Conservation (phyloP, 257 asterid species). For the Cinchona pubescens region DNA sequence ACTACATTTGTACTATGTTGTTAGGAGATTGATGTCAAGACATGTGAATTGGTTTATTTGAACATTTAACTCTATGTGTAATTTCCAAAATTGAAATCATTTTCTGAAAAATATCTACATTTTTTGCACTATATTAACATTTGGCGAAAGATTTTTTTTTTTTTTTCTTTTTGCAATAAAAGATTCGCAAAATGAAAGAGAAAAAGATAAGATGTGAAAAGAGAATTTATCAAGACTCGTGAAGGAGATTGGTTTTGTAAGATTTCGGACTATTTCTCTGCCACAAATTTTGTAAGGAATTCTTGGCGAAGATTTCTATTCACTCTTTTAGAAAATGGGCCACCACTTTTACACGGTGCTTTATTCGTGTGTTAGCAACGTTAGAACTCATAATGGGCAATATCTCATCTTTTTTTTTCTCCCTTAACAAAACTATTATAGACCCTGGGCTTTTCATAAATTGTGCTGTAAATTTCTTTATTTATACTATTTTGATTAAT, state of each 20-base stretch:
- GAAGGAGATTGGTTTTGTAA: constrained; percentile 38
- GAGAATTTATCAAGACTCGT: constrained; percentile 18
- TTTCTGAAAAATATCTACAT: background rate
- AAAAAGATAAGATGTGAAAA: constrained; percentile 38
- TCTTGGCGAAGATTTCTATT: constrained; percentile 25
- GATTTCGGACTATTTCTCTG: constrained; percentile 33
- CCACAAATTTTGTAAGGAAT: constrained; percentile 34
- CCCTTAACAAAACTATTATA: no score
- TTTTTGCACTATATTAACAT: background rate
- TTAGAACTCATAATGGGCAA: no score
- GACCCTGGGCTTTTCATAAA: no score
- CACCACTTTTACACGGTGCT: constrained; percentile 11
- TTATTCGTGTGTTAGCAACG: no score
- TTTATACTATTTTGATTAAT: no score
- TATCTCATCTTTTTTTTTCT: background rate
- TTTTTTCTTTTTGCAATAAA: no score
- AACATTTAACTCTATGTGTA: background rate
- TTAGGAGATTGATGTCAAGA: background rate
- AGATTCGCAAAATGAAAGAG: background rate
- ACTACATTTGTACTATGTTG: no score
- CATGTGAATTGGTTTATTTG: background rate
- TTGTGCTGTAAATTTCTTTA: no score
- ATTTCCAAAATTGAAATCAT: background rate
- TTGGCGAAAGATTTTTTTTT: background rate
- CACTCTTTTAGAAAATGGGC: constrained; percentile 20